Base-by-base conservation (phyloP, 768 basidiomycete genomes). In the Leccinum uliginosum region DNA sequence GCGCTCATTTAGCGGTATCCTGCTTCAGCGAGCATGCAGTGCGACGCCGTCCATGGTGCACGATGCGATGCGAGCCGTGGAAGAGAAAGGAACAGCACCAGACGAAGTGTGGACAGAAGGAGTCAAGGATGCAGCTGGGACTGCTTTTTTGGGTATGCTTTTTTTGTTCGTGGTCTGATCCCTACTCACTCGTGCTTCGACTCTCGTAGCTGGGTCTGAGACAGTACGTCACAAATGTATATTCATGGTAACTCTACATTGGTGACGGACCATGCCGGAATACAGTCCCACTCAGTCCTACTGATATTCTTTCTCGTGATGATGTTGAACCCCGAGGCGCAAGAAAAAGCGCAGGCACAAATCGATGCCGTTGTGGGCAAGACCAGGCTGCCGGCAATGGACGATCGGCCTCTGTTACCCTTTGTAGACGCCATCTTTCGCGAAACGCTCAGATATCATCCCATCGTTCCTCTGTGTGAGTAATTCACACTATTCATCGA, bases 311-410 rank as follows among this genome's bases (percentile, higher is more conserved):
- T 50, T 34, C 49, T 50, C 10, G 17, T 50, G 49, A 34, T 50
- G 49, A 32, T 23, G 29, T 34, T 50, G 49, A 50, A 34, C 21
- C 21, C 30, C 6, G 30, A 0, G 6, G 30, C 5, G 10, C 49
- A 50, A 32, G 49, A 50, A 34, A 34, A 34, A 34, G 49, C 49
- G 9, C 32, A 50, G 34, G 49, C 30, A 34, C 30, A 50, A 21
- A 50, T 50, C 8, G 30, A 50, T 34, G n/a, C 29, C 9, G 30
- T 50, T 6, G 19, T 50, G 29, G 49, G 49, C n/a, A 50, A 32
- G 14, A 27, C 6, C 7, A 50, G 49, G 17, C 19, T 50, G 15
- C 49, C 49, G 14, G 17, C 49, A 4, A 29, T 21, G 4, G 32
- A 32, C 1, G 32, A 50, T 50, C 49, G 49, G 27, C 21, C 49